Base-by-base conservation (phyloP, 805 yeast species). In the Ogataea trehaloabstinens region DNA sequence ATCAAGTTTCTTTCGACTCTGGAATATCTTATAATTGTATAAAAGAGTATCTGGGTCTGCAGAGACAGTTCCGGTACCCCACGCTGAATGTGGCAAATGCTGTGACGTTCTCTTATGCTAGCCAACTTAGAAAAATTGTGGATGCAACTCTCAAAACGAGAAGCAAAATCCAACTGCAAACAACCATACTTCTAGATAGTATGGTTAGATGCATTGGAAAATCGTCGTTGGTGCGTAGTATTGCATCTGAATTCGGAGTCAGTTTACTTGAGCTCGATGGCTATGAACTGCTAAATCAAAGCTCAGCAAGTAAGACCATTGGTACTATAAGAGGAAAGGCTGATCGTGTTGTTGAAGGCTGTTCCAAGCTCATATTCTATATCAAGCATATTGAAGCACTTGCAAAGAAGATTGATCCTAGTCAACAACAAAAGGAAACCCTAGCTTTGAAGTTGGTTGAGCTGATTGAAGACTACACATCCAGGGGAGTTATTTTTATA, bases 161-260 rank as follows among this genome's bases (percentile, higher is more conserved):
- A 3, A 44, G 44, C 15, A 65, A 58, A 13, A 55, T 67, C 1
- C 60, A 68, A 2, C 52, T 86, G 24, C 73, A 71, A 34, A 81
- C 95, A 0, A 72, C 87, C 0, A 63, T 89, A 0, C 56, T 89
- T 19, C 56, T 93, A 17, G 76, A 73, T 35, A 86, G 96, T 3
- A 64, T 78, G 51, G 74, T 80, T 21, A 67, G 95, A 37, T 88
- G 85, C 6, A 78, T 85, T 5, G 99, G 99, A 0, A 91, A 91
- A 53, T 57, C 84, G 0, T 77, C 82, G 0, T 53, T 85, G 18
- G 76, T 87, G 0, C 60, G 71, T 35, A 74, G 76, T 39, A 53
- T 79, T 2, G 71, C 85, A 0, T 58, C 66, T 6, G 74, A 74
- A 21, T 58, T 81, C 21, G 96, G 96, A 0, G 60, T 80, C 6